Base-by-base conservation (phyloP, 192 early-diverging fungal genomes). In the Pilaira anomala region DNA sequence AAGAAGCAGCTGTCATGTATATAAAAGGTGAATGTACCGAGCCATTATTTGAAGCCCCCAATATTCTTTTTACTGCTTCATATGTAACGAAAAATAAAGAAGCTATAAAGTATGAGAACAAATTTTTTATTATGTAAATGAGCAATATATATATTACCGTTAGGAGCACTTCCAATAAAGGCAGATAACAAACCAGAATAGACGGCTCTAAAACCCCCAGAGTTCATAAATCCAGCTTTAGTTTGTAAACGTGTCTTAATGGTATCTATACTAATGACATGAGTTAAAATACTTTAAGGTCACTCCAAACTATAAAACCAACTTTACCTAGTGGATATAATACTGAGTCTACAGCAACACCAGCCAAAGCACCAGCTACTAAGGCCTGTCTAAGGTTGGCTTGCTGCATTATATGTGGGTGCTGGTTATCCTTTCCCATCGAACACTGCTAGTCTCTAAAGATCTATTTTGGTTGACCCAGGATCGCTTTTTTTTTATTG, bases 211-310 rank as follows among this genome's bases (percentile, higher is more conserved):
- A 94, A 92, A 29, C 94, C 92, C 52, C 94, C 94, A 30, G 91
- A 84, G 12, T 82, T 83, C 11, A 80, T 67, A 64, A 96, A 94
- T 24, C 94, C 94, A 46, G 79, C 79, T 62, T 82, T 79, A 21
- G 92, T 88, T 69, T 96, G 94, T 68, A 96, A 75, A 25, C 96
- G 85, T 2, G 96, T 98, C 77, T 98, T 98, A 67, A 98, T 84
- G 14, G 96, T 98, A 75, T 98, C 96, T 55, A 18, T 18, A 19
- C 14, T 46, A 19, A 19, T 5, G 4, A 5, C 18, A 46, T 46
- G 14, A 46, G 19, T 45, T 25, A n/a, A 7, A 6, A 14, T 33
- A 29, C 45, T 44, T 18, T 3, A 19, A 4, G 33, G 33, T 36
- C 33, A 36, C 5, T 9, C 33, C 7, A 5, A 4, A 28, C 1